phyloP scores from a whole-genome alignment of 2,329 filamentous ascomycete species.

The Colletotrichum coccodes region DNA sequence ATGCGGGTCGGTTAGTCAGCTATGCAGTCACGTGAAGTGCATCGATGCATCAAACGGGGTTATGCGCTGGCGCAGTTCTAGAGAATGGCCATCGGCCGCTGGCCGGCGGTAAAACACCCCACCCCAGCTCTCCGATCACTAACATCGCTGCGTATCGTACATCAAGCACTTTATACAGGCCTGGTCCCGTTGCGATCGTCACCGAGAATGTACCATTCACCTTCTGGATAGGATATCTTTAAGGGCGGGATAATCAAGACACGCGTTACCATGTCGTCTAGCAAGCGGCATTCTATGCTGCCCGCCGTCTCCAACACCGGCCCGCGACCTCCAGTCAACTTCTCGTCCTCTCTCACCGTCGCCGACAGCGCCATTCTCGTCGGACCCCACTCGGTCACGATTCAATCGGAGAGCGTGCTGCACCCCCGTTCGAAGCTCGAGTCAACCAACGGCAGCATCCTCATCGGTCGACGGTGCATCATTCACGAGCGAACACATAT shows the following conservation, averaged over 20 bases:
- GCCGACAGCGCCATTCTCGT: conserved; percentile 71
- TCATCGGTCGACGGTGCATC: conserved; percentile 83
- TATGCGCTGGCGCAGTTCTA: conserved; percentile 16
- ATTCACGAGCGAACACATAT: conserved; percentile 76
- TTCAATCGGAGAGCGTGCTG: conserved; percentile 82
- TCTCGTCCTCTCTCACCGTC: conserved; percentile 69
- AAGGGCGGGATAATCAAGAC: conserved; percentile 25
- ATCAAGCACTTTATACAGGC: background rate
- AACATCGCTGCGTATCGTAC: conserved; percentile 13
- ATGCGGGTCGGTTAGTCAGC: conserved; percentile 45
- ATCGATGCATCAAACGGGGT: conserved; percentile 26
- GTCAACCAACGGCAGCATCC: conserved; percentile 81
- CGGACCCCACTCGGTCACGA: conserved; percentile 81
- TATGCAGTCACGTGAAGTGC: rapidly evolving
- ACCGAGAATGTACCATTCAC: conserved; percentile 16
- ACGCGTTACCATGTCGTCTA: conserved; percentile 48
- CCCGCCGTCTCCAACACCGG: conserved; percentile 62
- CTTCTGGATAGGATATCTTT: background rate
- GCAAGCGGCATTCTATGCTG: conserved; percentile 66
- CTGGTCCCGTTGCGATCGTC: background rate
- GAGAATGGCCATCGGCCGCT: background rate
- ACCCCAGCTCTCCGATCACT: conserved; percentile 13
- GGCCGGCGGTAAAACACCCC: background rate
- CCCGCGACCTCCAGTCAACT: conserved; percentile 70
- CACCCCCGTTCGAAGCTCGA: conserved; percentile 87